Evolutionary conservation across 108 stramenopile genomes (phyloP).

Genomic region (Schizochytrium sp.): DNA sequence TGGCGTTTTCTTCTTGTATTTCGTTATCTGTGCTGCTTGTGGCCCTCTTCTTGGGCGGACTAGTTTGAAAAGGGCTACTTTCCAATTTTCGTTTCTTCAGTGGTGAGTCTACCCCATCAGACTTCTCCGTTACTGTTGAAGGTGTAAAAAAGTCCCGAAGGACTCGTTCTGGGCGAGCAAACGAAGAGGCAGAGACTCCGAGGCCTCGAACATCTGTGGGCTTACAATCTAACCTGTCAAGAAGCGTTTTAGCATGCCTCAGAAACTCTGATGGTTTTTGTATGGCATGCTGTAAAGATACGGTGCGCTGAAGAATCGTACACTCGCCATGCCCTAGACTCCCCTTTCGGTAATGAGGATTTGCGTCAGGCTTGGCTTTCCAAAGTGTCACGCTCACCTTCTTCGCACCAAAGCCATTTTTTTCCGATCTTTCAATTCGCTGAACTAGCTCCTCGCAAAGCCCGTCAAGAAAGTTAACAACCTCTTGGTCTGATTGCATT

Average conservation of each 20-base stretch:
- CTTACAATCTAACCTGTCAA: not conserved
- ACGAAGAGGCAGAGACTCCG: not conserved
- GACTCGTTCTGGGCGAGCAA: conserved; percentile 8
- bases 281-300: not conserved
- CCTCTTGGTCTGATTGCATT: conserved; percentile 3
- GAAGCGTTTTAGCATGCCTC: not conserved
- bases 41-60: too few species aligned
- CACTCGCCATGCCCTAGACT: conserved; percentile 50
- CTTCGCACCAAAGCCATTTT: not conserved
- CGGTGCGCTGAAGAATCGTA: conserved; percentile 16
- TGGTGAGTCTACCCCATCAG: too few species aligned
- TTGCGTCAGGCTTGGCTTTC: conserved; percentile 40
- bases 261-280: not conserved
- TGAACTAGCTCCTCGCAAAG: conserved; percentile 24
- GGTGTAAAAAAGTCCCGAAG: conserved; percentile 6
- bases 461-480: not conserved
- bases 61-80: too few species aligned
- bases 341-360: not conserved
- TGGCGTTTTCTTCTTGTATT: not conserved
- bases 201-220: conserved; percentile 53
- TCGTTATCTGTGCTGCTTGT: not conserved
- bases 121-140: not conserved
- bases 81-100: too few species aligned
- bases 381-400: conserved; percentile 7
- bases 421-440: not conserved